Conservation (phyloP, 106 monocot species). For the Triglochin maritima region DNA sequence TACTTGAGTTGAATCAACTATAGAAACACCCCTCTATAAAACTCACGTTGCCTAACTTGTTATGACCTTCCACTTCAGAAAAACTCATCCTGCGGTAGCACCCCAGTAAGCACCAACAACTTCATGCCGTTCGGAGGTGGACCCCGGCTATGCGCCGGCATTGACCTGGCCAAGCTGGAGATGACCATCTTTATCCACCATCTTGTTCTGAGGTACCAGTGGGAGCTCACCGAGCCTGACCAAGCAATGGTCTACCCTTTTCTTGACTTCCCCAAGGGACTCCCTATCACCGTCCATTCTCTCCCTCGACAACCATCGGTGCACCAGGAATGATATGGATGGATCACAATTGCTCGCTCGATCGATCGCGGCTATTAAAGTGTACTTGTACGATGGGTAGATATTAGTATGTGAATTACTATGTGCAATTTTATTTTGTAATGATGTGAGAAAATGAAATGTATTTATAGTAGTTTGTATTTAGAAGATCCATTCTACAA, state of each 20-base stretch:
- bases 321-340: no score
- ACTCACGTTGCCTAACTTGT: neutral
- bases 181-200: constrained; percentile 65
- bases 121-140: constrained; percentile 69
- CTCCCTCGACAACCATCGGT: no score
- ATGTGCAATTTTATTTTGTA: no score
- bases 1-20: no score
- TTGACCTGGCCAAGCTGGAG: constrained; percentile 68
- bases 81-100: neutral
- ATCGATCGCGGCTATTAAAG: no score
- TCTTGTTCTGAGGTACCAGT: constrained; percentile 35
- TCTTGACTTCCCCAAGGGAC: constrained; percentile 54
- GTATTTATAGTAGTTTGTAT: no score
- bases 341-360: no score
- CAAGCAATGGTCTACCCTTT: constrained; percentile 42
- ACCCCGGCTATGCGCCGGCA: constrained; percentile 56
- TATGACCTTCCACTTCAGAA: neutral
- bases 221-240: constrained; percentile 53
- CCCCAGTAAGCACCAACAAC: constrained; percentile 10
- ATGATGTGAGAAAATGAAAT: no score
- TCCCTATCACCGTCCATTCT: constrained; percentile 25
- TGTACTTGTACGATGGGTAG: no score
- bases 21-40: no score
- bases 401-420: no score
- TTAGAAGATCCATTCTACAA: no score